Base-by-base conservation (phyloP, 208 protist species). In the Trypanosoma boissoni region DNA sequence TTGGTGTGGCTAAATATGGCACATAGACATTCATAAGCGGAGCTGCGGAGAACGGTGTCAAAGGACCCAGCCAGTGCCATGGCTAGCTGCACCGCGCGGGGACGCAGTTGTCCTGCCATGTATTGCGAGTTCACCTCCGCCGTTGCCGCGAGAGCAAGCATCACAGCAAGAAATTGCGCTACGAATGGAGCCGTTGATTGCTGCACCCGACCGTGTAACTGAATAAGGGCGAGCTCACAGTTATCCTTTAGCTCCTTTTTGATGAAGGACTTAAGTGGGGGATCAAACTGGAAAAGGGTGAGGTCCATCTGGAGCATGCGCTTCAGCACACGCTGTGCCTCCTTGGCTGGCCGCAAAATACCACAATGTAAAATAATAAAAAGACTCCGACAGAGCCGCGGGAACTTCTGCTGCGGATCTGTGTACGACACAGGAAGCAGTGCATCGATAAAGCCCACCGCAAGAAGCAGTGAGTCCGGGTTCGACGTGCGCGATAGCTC, bases 11-110 rank as follows among this genome's bases (percentile, higher is more conserved):
- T 75, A 58, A 93, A 92, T 28, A 91, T 73, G 16, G 84, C 81
- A 16, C 86, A 72, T n/a, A 96, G 67, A 66, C 89, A 96, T 16
- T 93, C 77, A 62, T 91, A 93, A 21, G 89, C 83, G 23, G 82
- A 73, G 29, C 70, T 59, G 55, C 76, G 68, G 39, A 96, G 76
- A 3, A 80, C 48, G 18, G 52, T 50, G 58, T 96, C 84, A 6
- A 66, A 67, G 28, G 75, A 80, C 46, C 86, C 85, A 2, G 77
- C 71, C 43, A 92, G 74, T 46, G 69, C 68, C 23, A 76, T 92
- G n/a, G 84, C 77, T 20, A 96, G 77, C 56, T 91, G 79, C 21
- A 92, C 83, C 12, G 84, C 67, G 42, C 85, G 78, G 2, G 51
- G 61, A 10, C 89, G 89, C 0, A 91, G 71, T 16, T 46, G 59